phyloP scores from a whole-genome alignment of 108 stramenopile genomes.

The Bacterosira constricta region DNA sequence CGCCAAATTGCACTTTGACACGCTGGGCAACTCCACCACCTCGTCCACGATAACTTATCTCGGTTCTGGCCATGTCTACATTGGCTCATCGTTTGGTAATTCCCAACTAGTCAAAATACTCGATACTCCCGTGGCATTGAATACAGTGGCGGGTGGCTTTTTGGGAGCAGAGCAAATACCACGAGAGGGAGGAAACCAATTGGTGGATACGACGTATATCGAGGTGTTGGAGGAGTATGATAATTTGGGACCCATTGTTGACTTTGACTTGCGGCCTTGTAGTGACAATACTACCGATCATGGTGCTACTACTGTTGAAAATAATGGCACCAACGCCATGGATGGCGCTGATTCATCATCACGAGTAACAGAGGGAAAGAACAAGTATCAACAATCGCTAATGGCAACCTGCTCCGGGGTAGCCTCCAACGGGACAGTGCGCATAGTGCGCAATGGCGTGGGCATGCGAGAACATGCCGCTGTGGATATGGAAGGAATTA shows the following conservation, averaged over 20 bases:
- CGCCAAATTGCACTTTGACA: conserved; percentile 82
- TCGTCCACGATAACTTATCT: conserved; percentile 81
- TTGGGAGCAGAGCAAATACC: not conserved
- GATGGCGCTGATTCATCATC: not conserved
- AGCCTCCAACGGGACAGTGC: conserved; percentile 83
- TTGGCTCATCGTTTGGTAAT: conserved; percentile 90
- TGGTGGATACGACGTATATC: conserved; percentile 68
- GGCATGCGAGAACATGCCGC: conserved; percentile 92
- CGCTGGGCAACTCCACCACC: conserved; percentile 72
- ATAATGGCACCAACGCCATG: too few species aligned
- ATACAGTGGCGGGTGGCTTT: conserved; percentile 2
- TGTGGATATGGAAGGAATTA: conserved; percentile 94
- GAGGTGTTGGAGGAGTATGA: conserved; percentile 91
- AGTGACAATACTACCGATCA: conserved; percentile 24
- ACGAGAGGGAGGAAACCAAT: not conserved
- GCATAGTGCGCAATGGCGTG: conserved; percentile 95
- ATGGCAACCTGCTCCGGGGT: conserved; percentile 95
- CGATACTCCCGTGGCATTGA: conserved; percentile 66
- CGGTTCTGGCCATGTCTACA: conserved; percentile 89
- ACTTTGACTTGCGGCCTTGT: conserved; percentile 92
- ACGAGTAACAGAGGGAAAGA: not conserved
- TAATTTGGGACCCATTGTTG: conserved; percentile 96
- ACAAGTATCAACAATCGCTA: conserved; percentile 55
- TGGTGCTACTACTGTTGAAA: too few species aligned
- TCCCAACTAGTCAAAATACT: conserved; percentile 90